Evolutionary conservation across 768 basidiomycete genomes (phyloP).

Genomic region (Mycena chlorophos): DNA sequence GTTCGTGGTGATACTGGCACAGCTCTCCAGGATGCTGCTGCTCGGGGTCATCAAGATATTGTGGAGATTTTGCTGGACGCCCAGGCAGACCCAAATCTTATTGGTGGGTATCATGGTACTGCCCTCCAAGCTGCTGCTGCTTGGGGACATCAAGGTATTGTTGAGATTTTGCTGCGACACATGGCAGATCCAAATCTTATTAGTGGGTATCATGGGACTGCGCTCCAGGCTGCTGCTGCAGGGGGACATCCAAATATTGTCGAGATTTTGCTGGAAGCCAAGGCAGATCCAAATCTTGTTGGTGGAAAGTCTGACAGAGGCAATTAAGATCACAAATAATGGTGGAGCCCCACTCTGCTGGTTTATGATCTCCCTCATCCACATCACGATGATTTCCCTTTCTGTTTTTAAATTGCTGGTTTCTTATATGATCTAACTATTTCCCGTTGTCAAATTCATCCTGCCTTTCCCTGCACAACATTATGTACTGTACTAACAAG

Average conservation of each 20-base stretch:
- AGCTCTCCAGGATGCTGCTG: slow-evolving; percentile 1
- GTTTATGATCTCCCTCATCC: too few relatives aligned
- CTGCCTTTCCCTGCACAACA: too few relatives aligned
- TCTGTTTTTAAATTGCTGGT: too few relatives aligned
- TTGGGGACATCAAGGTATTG: not conserved
- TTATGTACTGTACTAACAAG: too few relatives aligned
- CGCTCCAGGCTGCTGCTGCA: not conserved
- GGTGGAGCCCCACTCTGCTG: too few relatives aligned
- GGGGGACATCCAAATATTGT: not conserved
- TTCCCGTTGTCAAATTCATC: too few relatives aligned
- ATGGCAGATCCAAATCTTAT: not conserved
- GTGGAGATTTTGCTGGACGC: not conserved
- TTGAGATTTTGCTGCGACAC: not conserved
- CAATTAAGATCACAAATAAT: too few relatives aligned
- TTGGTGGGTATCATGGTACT: not conserved
- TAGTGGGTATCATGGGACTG: not conserved
- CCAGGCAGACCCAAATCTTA: not conserved
- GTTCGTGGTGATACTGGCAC: not conserved
- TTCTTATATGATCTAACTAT: too few relatives aligned
- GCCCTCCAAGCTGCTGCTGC: not conserved
- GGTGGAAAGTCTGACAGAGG: too few relatives aligned
- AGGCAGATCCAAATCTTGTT: not conserved
- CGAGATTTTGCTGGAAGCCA: not conserved
- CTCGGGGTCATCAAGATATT: not conserved
- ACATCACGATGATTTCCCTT: too few relatives aligned